Evolutionary conservation across 163 green algal genomes (phyloP).

Genomic region (Chlamydomonas reinhardtii): DNA sequence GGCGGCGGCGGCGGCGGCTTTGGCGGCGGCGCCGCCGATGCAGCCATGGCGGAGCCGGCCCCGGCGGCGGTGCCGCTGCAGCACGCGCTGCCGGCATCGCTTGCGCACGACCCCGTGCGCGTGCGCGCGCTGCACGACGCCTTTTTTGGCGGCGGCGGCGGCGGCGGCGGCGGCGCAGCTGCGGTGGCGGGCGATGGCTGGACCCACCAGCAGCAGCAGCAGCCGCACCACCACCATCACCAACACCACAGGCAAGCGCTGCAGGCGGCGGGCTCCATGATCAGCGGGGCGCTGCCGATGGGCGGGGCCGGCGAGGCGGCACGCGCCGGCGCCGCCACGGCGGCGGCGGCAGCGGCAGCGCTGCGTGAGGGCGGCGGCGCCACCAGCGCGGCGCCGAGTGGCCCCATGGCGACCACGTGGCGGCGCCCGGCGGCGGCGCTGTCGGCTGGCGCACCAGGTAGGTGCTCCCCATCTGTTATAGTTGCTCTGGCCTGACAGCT

Average conservation of each 20-base stretch:
- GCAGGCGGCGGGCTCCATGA: too few relatives aligned
- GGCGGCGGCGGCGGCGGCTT: too few relatives aligned
- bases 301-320: too few relatives aligned
- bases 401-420: conserved; percentile 13
- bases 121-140: conserved; percentile 57
- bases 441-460: conserved; percentile 22
- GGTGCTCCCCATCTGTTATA: background rate
- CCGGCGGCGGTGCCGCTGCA: conserved; percentile 59
- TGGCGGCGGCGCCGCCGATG: background rate
- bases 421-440: conserved; percentile 6
- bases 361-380: background rate
- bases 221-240: too few relatives aligned
- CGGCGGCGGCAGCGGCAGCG: background rate
- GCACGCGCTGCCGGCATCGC: conserved; percentile 69
- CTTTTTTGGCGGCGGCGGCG: conserved; percentile 54
- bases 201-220: too few relatives aligned
- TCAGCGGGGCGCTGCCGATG: background rate
- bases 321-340: too few relatives aligned
- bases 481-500: too few relatives aligned
- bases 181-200: background rate
- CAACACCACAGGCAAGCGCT: too few relatives aligned
- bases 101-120: conserved; percentile 68
- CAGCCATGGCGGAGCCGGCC: background rate
- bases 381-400: background rate
- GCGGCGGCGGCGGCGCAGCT: background rate